Evolutionary conservation across 768 basidiomycete genomes (phyloP).

Genomic region (Peribolospora baueri): DNA sequence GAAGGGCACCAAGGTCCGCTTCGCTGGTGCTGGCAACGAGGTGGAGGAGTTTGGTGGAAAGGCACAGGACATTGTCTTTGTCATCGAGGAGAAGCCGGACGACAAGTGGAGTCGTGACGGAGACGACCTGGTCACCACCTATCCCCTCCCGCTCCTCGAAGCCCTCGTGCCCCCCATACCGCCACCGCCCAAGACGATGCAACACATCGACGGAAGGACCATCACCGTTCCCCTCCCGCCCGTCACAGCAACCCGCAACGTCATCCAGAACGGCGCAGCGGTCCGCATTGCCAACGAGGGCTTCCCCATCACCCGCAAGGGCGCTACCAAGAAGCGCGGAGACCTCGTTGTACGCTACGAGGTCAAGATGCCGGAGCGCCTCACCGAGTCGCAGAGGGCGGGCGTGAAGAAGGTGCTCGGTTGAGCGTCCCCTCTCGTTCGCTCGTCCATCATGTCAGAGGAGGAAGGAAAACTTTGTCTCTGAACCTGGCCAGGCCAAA

Average conservation of each 20-base stretch:
- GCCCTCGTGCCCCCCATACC: constrained; percentile 40
- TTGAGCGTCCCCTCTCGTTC: not conserved
- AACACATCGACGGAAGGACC: constrained; percentile 54
- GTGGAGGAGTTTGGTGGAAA: constrained; percentile 18
- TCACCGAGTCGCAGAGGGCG: constrained; percentile 33
- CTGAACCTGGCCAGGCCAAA: too few species aligned
- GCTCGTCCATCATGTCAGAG: not conserved
- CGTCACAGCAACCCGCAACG: constrained; percentile 40
- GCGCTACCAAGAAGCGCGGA: constrained; percentile 43
- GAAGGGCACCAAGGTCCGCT: constrained; percentile 79
- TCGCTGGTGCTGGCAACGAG: constrained; percentile 68
- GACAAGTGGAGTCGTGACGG: constrained; percentile 47
- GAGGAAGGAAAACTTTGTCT: too few species aligned
- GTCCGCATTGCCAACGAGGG: constrained; percentile 51
- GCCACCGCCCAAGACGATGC: constrained; percentile 31
- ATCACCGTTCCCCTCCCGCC: constrained; percentile 54
- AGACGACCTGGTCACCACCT: constrained; percentile 42
- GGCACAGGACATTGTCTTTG: constrained; percentile 76
- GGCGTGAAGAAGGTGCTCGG: constrained; percentile 38
- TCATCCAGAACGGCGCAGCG: constrained; percentile 45
- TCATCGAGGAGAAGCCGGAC: constrained; percentile 89
- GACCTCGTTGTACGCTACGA: constrained; percentile 60
- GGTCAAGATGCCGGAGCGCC: constrained; percentile 50
- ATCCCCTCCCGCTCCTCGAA: constrained; percentile 53
- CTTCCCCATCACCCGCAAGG: constrained; percentile 73